Evolutionary conservation across 345 rosid genomes (phyloP).

Genomic region (Arabidopsis arenosa): DNA sequence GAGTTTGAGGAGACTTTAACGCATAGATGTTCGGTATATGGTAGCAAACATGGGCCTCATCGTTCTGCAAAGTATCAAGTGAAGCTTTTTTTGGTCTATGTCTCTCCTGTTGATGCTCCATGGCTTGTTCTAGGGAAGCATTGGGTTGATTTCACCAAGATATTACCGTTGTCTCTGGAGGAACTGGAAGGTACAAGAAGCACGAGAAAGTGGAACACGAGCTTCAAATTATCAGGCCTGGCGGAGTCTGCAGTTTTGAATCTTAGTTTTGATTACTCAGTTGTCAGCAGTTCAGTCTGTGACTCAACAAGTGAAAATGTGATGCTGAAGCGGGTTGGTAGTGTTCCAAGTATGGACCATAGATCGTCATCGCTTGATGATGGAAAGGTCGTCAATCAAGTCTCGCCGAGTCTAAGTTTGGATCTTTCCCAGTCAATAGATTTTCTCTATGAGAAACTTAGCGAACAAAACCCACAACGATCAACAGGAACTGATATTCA

Average conservation of each 20-base stretch:
- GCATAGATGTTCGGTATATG: slow-evolving; percentile 62
- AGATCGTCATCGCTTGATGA: slow-evolving; percentile 50
- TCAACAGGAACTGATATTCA: slow-evolving; percentile 35
- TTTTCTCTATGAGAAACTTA: slow-evolving; percentile 64
- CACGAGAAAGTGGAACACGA: slow-evolving; percentile 72
- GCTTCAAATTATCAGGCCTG: slow-evolving; percentile 67
- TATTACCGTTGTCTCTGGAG: slow-evolving; percentile 71
- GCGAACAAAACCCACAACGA: slow-evolving; percentile 50
- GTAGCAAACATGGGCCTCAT: slow-evolving; percentile 62
- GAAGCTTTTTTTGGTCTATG: slow-evolving; percentile 62
- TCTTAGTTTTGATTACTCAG: slow-evolving; percentile 70
- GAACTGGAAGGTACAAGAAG: slow-evolving; percentile 69
- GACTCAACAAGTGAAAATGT: slow-evolving; percentile 37
- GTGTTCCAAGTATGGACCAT: slow-evolving; percentile 53
- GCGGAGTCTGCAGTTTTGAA: slow-evolving; percentile 71
- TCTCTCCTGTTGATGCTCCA: slow-evolving; percentile 52
- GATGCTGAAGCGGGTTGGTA: slow-evolving; percentile 56
- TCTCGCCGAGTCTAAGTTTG: slow-evolving; percentile 50
- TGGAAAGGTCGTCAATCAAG: slow-evolving; percentile 48
- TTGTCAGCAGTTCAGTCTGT: slow-evolving; percentile 47
- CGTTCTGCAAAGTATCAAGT: slow-evolving; percentile 64
- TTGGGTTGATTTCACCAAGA: slow-evolving; percentile 78
- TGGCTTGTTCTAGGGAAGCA: slow-evolving; percentile 65
- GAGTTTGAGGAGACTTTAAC: slow-evolving; percentile 76
- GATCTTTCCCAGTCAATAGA: slow-evolving; percentile 73